Evolutionary conservation across 495 filamentous ascomycete species (phyloP).

Genomic region (Penicillium coffeae): DNA sequence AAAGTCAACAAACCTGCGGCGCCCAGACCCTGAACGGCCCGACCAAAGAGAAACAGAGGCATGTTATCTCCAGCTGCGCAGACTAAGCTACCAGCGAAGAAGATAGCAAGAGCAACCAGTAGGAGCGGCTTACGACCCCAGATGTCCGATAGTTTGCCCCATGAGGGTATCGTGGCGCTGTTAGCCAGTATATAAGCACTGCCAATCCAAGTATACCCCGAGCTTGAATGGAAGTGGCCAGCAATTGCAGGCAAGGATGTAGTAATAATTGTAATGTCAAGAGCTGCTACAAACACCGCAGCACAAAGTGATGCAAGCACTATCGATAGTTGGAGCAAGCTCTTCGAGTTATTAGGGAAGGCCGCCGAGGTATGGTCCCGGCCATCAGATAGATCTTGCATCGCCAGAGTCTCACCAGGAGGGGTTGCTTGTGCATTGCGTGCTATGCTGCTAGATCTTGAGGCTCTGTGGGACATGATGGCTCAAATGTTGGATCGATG

Average conservation of each 20-base stretch:
- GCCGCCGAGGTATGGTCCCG: no score
- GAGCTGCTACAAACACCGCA: slow-evolving; percentile 50
- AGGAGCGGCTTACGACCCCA: slow-evolving; percentile 53
- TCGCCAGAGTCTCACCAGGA: no score
- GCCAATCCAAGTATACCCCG: slow-evolving; percentile 62
- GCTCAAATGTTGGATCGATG: no score
- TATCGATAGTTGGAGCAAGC: no score
- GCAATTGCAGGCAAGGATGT: slow-evolving; percentile 55
- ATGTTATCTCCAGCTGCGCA: slow-evolving; percentile 13
- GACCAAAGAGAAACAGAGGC: slow-evolving; percentile 23
- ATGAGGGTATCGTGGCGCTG: slow-evolving; percentile 44
- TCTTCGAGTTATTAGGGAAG: no score
- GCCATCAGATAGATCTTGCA: no score
- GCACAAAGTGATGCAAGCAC: slow-evolving; percentile 11
- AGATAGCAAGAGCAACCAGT: slow-evolving; percentile 31
- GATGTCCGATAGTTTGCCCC: slow-evolving; percentile 53
- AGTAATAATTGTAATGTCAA: slow-evolving; percentile 59
- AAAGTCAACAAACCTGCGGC: slow-evolving; percentile 28
- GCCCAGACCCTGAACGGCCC: slow-evolving; percentile 34
- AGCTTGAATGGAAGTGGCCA: slow-evolving; percentile 46
- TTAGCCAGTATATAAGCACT: slow-evolving; percentile 54
- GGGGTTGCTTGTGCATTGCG: no score
- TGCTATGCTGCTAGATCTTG: no score
- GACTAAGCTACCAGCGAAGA: slow-evolving; percentile 22
- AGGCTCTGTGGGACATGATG: no score